phyloP scores from a whole-genome alignment of 2,329 filamentous ascomycete species.

The Colletotrichum abscissum region DNA sequence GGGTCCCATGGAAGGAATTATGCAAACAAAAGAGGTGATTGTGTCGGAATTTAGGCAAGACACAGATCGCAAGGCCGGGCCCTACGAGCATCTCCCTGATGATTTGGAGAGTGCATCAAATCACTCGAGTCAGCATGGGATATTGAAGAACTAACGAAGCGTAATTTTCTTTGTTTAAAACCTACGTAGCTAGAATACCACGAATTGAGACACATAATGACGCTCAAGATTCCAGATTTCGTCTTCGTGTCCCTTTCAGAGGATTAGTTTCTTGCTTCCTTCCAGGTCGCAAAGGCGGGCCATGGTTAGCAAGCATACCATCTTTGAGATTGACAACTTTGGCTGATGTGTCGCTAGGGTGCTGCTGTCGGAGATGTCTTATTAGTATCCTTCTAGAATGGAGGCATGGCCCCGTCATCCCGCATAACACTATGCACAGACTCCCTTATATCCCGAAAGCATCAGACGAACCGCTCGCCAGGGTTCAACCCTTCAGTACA shows the following conservation, averaged over 20 bases:
- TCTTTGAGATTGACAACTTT: background rate
- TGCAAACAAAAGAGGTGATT: slow-evolving; percentile 33
- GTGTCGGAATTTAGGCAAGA: slow-evolving; percentile 32
- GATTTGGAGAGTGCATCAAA: slow-evolving; percentile 23
- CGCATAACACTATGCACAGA: background rate
- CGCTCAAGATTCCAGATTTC: background rate
- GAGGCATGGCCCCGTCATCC: background rate
- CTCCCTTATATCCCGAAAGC: background rate
- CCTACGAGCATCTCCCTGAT: slow-evolving; percentile 26
- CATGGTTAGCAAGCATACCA: background rate
- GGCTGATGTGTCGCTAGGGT: background rate
- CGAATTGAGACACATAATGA: background rate
- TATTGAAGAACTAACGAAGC: slow-evolving; percentile 19
- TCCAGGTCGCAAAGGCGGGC: background rate
- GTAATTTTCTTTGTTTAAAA: background rate
- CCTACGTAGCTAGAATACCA: background rate
- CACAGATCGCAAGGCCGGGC: slow-evolving; percentile 14
- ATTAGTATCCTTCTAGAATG: background rate
- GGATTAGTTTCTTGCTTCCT: background rate
- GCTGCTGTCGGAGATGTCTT: background rate
- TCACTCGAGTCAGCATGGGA: slow-evolving; percentile 23
- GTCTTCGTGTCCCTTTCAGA: too few relatives aligned
- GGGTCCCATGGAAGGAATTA: slow-evolving; percentile 28
- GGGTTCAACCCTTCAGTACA: background rate
- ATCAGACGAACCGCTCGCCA: background rate